These are phyloP conservation scores for Torulaspora maleeae DNA, from an alignment of 805 yeast genomes.

Conservation along the genomic window DNA sequence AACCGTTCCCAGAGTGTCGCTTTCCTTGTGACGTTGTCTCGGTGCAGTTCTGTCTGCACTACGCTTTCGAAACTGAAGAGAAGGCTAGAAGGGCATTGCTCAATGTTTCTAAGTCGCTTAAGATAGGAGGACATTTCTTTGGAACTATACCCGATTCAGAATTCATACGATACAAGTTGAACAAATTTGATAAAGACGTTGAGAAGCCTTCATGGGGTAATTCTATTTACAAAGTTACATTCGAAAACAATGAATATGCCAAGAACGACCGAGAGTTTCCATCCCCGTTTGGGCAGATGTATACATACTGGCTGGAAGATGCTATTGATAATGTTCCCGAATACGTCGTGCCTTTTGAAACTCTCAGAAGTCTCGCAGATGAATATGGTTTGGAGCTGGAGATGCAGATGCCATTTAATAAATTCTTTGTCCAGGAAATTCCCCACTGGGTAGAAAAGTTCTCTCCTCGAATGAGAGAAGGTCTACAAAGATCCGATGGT, in stretches of 20 bases:
- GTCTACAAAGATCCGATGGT: constrained; percentile 73
- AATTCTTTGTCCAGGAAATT: constrained; percentile 75
- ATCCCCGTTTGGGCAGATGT: constrained; percentile 77
- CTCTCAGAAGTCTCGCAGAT: constrained; percentile 74
- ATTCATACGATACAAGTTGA: constrained; percentile 63
- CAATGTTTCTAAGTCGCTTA: constrained; percentile 71
- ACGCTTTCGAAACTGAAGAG: constrained; percentile 84
- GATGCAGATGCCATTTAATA: constrained; percentile 71
- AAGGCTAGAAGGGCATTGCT: constrained; percentile 67
- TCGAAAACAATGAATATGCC: constrained; percentile 58
- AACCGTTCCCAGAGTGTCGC: constrained; percentile 58
- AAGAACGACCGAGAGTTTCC: constrained; percentile 71
- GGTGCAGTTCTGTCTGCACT: constrained; percentile 89
- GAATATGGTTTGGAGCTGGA: constrained; percentile 73
- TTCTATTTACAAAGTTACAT: constrained; percentile 71
- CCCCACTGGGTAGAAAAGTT: constrained; percentile 58
- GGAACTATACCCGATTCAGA: constrained; percentile 95
- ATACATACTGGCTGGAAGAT: constrained; percentile 76
- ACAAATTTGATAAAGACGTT: constrained; percentile 45
- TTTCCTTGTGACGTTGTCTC: constrained; percentile 87
- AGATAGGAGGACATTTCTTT: constrained; percentile 79
- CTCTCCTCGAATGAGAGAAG: constrained; percentile 58
- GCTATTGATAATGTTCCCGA: constrained; percentile 97
- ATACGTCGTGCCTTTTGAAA: constrained; percentile 91
- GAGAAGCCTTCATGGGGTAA: constrained; percentile 74